Evolutionary conservation across 2,329 filamentous ascomycete species (phyloP), one percentile per base, ranked within the genome.

Genomic region (Blastomyces emzantsi): DNA sequence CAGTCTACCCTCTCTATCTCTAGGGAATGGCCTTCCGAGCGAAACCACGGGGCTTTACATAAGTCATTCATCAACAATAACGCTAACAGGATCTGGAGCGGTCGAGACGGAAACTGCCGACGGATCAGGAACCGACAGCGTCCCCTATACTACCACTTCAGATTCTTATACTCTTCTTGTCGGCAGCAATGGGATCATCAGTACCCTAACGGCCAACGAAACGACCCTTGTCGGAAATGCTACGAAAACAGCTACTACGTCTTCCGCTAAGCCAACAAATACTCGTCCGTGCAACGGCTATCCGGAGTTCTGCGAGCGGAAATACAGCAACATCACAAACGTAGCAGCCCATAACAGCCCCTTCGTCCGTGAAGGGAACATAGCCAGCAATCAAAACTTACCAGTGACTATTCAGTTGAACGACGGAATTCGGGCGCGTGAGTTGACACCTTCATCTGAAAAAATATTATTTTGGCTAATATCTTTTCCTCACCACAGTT

Each of bases 341-440:
- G 83, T 95, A 1, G 86, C 84, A 25, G 86, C 87, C 22, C 90
- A 95, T 78, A 95, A 95, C 78, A 90, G 89, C 52, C 89, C 90
- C 13, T 95, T 95, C 72, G 82, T 87, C 51, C 80, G 83, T 9
- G 73, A 81, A 19, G 88, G 88, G 68, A 92, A 89, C 73, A 83
- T 87, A 11, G 90, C 87, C 17, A 84, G 88, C 63, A 95, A 95
- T 75, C 90, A 95, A 77, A 80, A 81, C 36, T 80, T 89, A 55
- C 75, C 80, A 25, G 89, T 94, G 59, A 82, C 79, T 15, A 78
- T 82, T 43, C 91, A 95, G 77, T 80, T 95, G 66, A 84, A 94
- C 72, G 90, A 95, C 71, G 90, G 90, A 39, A 71, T 82, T 69
- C 78, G 82, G 63, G 83, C 83, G 80, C 70, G 80, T 82, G 76